These are phyloP conservation scores for Rhizopus stolonifer DNA, from an alignment of 371 early-diverging fungal species.

Conservation along the genomic window DNA sequence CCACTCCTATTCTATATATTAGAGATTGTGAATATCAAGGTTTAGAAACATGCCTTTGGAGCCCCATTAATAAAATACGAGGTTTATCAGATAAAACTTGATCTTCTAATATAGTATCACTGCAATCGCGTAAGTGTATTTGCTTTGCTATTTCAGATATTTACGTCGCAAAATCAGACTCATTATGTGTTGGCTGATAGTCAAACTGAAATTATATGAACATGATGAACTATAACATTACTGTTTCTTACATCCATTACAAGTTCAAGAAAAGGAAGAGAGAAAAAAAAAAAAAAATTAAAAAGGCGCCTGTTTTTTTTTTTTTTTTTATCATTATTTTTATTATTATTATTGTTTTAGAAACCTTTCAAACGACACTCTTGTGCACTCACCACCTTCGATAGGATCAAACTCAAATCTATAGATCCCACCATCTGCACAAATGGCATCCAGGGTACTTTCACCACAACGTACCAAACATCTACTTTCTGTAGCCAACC, in stretches of 20 bases:
- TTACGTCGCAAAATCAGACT: conserved; percentile 29
- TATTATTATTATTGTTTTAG: too few species aligned
- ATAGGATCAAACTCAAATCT: conserved; percentile 79
- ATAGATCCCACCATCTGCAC: conserved; percentile 86
- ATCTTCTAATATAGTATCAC: conserved; percentile 41
- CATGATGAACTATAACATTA: not conserved
- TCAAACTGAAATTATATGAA: conserved; percentile 5
- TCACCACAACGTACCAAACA: conserved; percentile 55
- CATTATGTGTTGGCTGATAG: conserved; percentile 17
- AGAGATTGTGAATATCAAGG: not conserved
- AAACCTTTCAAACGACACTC: conserved; percentile 65
- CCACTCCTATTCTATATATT: conserved; percentile 70
- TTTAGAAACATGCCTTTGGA: conserved; percentile 51
- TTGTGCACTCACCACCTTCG: conserved; percentile 76
- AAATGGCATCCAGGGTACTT: conserved; percentile 54
- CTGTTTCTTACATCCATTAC: not conserved
- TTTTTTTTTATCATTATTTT: too few species aligned
- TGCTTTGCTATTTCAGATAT: too few species aligned
- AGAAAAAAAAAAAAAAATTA: conserved; percentile 5
- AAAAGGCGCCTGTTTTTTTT: not conserved
- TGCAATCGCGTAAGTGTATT: too few species aligned
- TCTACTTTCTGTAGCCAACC: conserved; percentile 74
- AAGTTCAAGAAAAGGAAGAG: not conserved
- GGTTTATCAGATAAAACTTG: conserved; percentile 46
- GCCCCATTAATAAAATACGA: conserved; percentile 68